Evolutionary conservation across 768 basidiomycete species (phyloP).

Genomic region (Candolleomyces efflorescens): DNA sequence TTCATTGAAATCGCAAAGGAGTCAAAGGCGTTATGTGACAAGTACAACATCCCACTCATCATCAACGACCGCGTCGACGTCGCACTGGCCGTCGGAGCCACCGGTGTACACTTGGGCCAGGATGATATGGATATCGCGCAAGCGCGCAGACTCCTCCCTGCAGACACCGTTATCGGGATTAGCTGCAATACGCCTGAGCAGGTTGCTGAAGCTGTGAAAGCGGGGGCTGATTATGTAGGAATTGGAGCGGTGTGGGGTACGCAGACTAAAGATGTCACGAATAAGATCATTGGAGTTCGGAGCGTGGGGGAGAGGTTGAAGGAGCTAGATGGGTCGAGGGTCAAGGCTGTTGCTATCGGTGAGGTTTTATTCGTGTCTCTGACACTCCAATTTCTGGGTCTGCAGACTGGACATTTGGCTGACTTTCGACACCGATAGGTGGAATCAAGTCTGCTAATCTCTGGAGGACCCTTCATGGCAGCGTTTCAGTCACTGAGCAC

Average conservation of each 20-base stretch:
- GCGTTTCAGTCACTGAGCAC: conserved; percentile 53
- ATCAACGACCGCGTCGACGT: conserved; percentile 90
- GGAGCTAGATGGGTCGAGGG: conserved; percentile 53
- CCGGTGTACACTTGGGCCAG: conserved; percentile 89
- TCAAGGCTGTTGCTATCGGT: conserved; percentile 88
- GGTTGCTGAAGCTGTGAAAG: conserved; percentile 53
- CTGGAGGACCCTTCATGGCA: conserved; percentile 69
- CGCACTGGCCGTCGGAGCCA: conserved; percentile 69
- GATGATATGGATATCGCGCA: conserved; percentile 71
- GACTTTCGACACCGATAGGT: conserved; percentile 39
- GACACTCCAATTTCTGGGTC: neutral
- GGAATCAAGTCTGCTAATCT: conserved; percentile 83
- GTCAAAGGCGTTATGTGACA: conserved; percentile 69
- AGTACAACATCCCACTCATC: conserved; percentile 76
- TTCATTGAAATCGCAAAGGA: conserved; percentile 71
- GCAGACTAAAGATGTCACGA: conserved; percentile 68
- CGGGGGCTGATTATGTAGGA: conserved; percentile 81
- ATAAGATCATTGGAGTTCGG: conserved; percentile 63
- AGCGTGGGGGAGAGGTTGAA: conserved; percentile 66
- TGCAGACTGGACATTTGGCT: neutral
- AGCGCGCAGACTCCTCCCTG: conserved; percentile 66
- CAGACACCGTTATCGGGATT: conserved; percentile 71
- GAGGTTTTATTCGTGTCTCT: conserved; percentile 12
- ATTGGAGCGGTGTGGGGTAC: conserved; percentile 85
- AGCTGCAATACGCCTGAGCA: conserved; percentile 71